Base-by-base conservation (phyloP, 2,329 filamentous ascomycete species). In the Monilinia fructicola region DNA sequence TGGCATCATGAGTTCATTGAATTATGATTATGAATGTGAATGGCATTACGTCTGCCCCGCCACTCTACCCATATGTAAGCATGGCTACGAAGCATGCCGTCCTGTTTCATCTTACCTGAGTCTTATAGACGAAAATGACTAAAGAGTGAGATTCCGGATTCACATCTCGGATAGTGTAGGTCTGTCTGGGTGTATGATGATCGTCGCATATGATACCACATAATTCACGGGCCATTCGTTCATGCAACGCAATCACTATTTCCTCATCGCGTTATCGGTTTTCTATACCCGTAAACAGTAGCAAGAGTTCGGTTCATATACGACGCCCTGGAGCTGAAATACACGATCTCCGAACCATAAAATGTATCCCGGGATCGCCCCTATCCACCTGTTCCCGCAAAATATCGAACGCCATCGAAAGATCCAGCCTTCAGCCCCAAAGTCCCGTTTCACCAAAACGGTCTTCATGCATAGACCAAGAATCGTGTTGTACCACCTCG, bases 371-470 rank as follows among this genome's bases (percentile, higher is more conserved):
- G 46, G n/a, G 7, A 26, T 23, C 40, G 40, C 40, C 40, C 21
- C 46, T 23, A 4, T 21, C 23, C 46, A 50, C 46, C 7, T 46
- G 16, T 23, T 23, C n/a, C 9, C 46, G n/a, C 46, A 48, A n/a
- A n/a, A 21, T n/a, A n/a, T 48, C 6, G 21, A n/a, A 48, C 3
- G 18, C 21, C 44, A 48, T 11, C 21, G 14, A 50, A 50, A 26
- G 4, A 26, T 31, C 35, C 28, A 26, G 35, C 26, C 42, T 31
- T 21, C 4, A n/a, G 5, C 23, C 31, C 56, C 28, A 50, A n/a
- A 31, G 21, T 16, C 14, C 44, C 58, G 58, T 61, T 61, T 61
- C 58, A 61, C 44, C 58, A 50, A 50, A 61, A 61, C 58, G 58
- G 58, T 61, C 58, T 14, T 18, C 21, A 12, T 61, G 31, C 58